Conservation (phyloP, 495 filamentous ascomycete genomes). For the Aspergillus leporis region DNA sequence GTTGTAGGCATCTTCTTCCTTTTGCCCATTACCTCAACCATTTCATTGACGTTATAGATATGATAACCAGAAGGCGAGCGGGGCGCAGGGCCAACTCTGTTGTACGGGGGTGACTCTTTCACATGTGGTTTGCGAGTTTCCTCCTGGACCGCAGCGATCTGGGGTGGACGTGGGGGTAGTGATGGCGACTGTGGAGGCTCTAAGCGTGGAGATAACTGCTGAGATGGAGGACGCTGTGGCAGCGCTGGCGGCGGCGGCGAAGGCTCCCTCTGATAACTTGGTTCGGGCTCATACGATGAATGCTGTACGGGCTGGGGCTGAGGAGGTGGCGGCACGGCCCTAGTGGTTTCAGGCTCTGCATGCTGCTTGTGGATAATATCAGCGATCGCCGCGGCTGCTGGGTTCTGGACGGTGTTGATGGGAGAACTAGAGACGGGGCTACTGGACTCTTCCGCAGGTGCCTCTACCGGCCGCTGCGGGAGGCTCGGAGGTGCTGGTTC, state of each 20-base stretch:
- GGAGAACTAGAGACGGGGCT: conserved; percentile 27
- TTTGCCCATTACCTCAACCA: conserved; percentile 91
- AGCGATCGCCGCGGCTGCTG: conserved; percentile 71
- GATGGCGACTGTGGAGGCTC: conserved; percentile 46
- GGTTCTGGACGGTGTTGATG: conserved; percentile 52
- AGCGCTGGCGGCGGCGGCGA: conserved; percentile 63
- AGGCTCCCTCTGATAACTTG: conserved; percentile 56
- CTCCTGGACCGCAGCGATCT: conserved; percentile 19
- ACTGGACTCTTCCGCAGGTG: conserved; percentile 25
- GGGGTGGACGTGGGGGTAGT: conserved; percentile 29
- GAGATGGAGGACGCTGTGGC: conserved; percentile 67
- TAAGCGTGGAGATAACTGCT: conserved; percentile 52
- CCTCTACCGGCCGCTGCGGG: conserved; percentile 35
- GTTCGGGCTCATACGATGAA: conserved; percentile 48
- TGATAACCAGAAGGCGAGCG: conserved; percentile 78
- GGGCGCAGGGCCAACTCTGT: conserved; percentile 47
- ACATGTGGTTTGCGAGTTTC: conserved; percentile 40
- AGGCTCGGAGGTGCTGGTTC: conserved; percentile 40
- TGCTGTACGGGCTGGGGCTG: no score
- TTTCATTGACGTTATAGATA: conserved; percentile 95
- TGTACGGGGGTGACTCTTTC: conserved; percentile 60
- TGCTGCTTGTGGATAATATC: conserved; percentile 64
- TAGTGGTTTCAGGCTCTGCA: conserved; percentile 33
- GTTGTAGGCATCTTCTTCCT: conserved; percentile 97
- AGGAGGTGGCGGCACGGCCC: conserved; percentile 39